Evolutionary conservation across 2,329 filamentous ascomycete genomes (phyloP), one percentile per base, ranked within the genome.

Genomic region (Epichloe bromicola): DNA sequence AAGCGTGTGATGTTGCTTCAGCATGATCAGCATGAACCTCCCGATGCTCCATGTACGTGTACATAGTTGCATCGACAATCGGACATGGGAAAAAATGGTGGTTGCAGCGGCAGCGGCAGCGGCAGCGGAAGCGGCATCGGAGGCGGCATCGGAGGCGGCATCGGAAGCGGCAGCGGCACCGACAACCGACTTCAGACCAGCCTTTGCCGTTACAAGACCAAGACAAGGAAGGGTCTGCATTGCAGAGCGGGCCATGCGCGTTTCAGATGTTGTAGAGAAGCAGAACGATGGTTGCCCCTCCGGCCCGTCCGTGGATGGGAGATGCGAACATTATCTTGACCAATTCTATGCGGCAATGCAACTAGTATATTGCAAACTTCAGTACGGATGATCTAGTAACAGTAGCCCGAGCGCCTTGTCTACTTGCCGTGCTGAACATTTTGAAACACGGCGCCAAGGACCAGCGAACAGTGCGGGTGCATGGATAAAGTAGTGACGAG

Each of bases 371-470:
- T 4, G 26, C 26, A 30, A 30, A 11, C 26, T 0, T 30, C 26
- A 30, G 26, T 30, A 30, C 30, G 10, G 30, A 30, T 11, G 10
- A 10, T 30, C 26, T 10, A 30, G 8, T 30, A 4, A 8, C 26
- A 8, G 19, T 19, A 19, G 19, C 19, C 19, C 19, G 19, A 19
- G 19, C 19, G 19, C 19, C 19, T 10, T 10, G 8, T 30, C 26
- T 30, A 30, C 26, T 38, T 38, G 14, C 14, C n/a, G 37, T 11
- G 12, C 37, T 38, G 14, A 38, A 38, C 37, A 20, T 41, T 41
- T 51, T 46, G 43, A 46, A 51, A 51, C 43, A 51, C 11, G 17
- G 43, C 43, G 42, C 40, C 48, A 43, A 49, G 39, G 17, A 37
- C 6, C 33, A 26, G 48, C 49, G 49, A 23, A 46, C 43, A 39